Base-by-base conservation (phyloP, 176 grass and related monocot species). In the Eragrostis nindensis region DNA sequence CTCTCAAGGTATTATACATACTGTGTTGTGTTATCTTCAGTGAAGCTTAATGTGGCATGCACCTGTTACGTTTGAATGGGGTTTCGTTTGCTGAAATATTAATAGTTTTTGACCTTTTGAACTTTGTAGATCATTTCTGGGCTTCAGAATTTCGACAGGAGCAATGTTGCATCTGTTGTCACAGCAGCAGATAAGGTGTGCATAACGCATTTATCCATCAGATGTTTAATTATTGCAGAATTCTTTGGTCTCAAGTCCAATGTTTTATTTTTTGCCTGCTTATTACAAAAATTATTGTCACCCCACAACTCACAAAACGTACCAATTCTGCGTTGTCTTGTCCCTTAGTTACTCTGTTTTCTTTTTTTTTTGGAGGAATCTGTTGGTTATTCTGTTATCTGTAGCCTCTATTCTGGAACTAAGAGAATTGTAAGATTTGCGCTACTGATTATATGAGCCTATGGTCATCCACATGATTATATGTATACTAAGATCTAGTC, bases 131-230 rank as follows among this genome's bases (percentile, higher is more conserved):
- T 98, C 53, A 98, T 98, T 36, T 94, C 95, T 5, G 92, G 92
- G 54, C 92, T 98, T 30, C 90, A 88, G 30, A 98, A 98, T 41
- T 94, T 93, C 18, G 90, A 98, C 86, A 86, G 82, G 83, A 66
- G 59, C 49, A 94, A 53, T 64, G 95, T 98, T 79, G 87, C 95
- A 19, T 98, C 92, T 30, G 92, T 95, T 66, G 90, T 94, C 85
- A 94, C 86, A 43, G 92, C 95, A 48, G 95, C 95, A 52, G 95
- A 98, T 77, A 93, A 98, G 92, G 95, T 94, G 29, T 46, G 64
- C 32, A 36, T 56, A 52, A 67, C 39, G 72, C 16, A 41, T 77
- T 24, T 64, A 32, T 47, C 43, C 64, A 4, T 36, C 75, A 78
- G 22, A 32, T 24, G 24, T 36, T 50, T 50, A 7, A 13, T 49